Base-by-base conservation (phyloP, 768 basidiomycete species). In the Termitomyces sp. region DNA sequence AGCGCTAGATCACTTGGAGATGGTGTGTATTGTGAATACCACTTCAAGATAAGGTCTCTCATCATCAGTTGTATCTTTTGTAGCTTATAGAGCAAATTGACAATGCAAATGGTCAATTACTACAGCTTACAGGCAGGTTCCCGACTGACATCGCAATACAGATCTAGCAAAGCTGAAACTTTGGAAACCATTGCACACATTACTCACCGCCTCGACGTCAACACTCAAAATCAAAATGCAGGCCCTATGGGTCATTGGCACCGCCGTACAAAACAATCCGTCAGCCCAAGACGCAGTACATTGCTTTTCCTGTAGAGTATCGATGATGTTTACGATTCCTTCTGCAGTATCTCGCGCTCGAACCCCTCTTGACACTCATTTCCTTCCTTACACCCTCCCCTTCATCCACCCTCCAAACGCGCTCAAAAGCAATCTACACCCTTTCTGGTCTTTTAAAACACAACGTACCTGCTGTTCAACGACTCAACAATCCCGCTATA, bases 251-350 rank as follows among this genome's bases (percentile, higher is more conserved):
- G 84, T 94, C 0, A 78, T 91, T 26, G 94, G 94, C 6, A 96
- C 94, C 0, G 91, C 94, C 0, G 65, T 94, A 5, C 92, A 94
- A 68, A 95, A 96, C 64, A 96, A 95, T 60, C 91, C 92, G 0
- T 74, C 84, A 9, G 91, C 94, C 0, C 94, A 95, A 61, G 75
- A 80, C 53, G 81, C 84, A 3, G 90, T 91, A 63, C 60, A 84
- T 77, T 14, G 50, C 17, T 40, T 41, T 28, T 2, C 9, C 50
- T 42, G 10, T 44, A 23, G 10, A 14, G 12, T 37, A 17, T 48
- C 6, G 31, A n/a, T 4, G 1, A 46, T 31, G 47, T 49, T 58
- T 51, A n/a, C 47, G 0, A 48, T 28, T 45, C 21, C 14, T 6
- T 45, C 26, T 45, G 15, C 53, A 89, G 87, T 88, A 86, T 64